A percentile compares a stretch with the other conserved stretches of the same genome.
These are phyloP conservation scores for Persicaria maculosa DNA, from an alignment of 148 eudicot species.

Conservation along the genomic window DNA sequence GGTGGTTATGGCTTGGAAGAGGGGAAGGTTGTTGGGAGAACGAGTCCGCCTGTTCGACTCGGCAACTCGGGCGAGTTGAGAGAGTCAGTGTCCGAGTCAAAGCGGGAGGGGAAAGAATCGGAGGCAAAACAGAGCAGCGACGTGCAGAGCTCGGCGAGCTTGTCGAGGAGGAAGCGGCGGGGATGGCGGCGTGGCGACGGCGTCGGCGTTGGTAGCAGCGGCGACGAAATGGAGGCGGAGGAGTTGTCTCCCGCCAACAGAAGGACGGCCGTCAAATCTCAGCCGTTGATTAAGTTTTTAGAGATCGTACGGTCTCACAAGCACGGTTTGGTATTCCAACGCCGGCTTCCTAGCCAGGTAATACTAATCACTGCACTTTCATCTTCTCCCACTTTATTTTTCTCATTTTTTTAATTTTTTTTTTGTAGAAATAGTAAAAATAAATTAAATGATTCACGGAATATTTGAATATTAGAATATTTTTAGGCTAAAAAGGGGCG, in stretches of 20 bases:
- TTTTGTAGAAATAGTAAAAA: background rate
- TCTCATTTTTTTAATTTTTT: background rate
- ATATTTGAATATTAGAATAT: background rate
- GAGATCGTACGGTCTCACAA: conserved; percentile 28
- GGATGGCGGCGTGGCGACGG: conserved; percentile 17
- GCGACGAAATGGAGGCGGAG: conserved; percentile 24
- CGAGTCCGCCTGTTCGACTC: conserved; percentile 18
- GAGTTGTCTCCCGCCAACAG: conserved; percentile 11
- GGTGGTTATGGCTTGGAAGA: background rate
- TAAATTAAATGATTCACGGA: too few relatives aligned
- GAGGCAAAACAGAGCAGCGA: conserved; percentile 35
- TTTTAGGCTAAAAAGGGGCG: background rate
- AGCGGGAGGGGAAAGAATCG: conserved; percentile 18
- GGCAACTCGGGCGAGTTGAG: conserved; percentile 31
- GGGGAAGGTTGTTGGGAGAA: conserved; percentile 14
- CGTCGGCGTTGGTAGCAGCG: conserved; percentile 10
- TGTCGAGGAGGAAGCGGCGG: conserved; percentile 32
- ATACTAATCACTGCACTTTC: background rate
- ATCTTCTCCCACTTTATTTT: background rate
- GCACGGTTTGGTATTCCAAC: conserved; percentile 34
- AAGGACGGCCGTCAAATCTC: conserved; percentile 15
- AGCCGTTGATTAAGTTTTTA: conserved; percentile 37
- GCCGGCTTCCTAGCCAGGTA: conserved; percentile 49
- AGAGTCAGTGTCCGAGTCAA: conserved; percentile 35
- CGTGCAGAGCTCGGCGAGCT: conserved; percentile 53